Evolutionary conservation across 2,329 filamentous ascomycete genomes (phyloP).

Genomic region (Stemphylium lycopersici): DNA sequence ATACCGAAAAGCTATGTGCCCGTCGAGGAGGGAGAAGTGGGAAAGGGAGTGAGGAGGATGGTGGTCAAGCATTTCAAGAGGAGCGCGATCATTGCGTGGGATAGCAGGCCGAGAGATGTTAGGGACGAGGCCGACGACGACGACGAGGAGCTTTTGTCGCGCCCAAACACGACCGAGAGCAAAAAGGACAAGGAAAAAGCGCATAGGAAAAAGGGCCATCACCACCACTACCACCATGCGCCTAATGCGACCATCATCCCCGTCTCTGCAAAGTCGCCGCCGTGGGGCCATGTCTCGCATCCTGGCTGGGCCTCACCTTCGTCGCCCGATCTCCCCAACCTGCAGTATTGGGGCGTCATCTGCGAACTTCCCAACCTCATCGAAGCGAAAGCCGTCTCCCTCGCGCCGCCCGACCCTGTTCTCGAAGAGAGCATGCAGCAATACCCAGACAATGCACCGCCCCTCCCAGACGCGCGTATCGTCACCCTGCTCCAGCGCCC

Average conservation of each 20-base stretch:
- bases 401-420: conserved; percentile 68
- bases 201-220: conserved; percentile 32
- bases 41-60: conserved; percentile 74
- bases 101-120: conserved; percentile 71
- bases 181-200: conserved; percentile 42
- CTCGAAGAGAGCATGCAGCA: conserved; percentile 33
- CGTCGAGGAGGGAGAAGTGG: conserved; percentile 82
- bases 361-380: conserved; percentile 86
- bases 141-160: conserved; percentile 24
- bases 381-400: conserved; percentile 88
- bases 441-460: conserved; percentile 36
- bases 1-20: conserved; percentile 90
- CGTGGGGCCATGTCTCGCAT: conserved; percentile 86
- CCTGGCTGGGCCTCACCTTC: conserved; percentile 86
- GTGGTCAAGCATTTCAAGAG: conserved; percentile 74
- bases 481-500: conserved; percentile 75
- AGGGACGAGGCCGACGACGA: conserved; percentile 48
- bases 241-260: conserved; percentile 44
- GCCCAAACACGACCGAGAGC: conserved; percentile 30
- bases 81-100: conserved; percentile 82
- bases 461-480: conserved; percentile 67
- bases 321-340: conserved; percentile 73
- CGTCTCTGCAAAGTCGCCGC: conserved; percentile 56
- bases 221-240: conserved; percentile 29
- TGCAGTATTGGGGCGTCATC: conserved; percentile 84